phyloP scores from a whole-genome alignment of 2,329 filamentous ascomycete species.

The Colletotrichum melonis region DNA sequence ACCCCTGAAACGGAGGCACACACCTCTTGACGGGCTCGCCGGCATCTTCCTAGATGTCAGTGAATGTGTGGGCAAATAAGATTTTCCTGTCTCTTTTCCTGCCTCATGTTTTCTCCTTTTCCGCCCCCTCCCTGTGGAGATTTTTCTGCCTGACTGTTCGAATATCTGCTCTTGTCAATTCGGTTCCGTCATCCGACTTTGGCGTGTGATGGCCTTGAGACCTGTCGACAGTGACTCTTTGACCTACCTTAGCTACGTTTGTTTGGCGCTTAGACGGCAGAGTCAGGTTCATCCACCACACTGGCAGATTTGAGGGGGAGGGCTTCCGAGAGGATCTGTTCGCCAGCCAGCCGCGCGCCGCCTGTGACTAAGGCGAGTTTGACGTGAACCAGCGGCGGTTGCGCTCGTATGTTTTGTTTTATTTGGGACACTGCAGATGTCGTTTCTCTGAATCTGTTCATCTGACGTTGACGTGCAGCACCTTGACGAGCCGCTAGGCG shows the following conservation, averaged over 20 bases:
- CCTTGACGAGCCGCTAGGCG: background rate
- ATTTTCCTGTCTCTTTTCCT: background rate
- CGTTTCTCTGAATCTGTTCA: background rate
- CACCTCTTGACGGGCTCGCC: background rate
- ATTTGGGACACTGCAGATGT: background rate
- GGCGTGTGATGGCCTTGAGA: background rate
- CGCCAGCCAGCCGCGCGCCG: conserved; percentile 10
- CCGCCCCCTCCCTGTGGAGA: background rate
- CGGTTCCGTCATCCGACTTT: background rate
- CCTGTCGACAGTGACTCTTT: background rate
- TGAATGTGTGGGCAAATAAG: background rate
- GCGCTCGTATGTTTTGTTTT: background rate
- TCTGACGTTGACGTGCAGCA: conserved; percentile 3
- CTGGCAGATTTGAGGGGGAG: background rate
- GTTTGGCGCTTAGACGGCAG: background rate
- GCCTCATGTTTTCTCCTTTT: background rate
- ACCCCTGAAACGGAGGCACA: conserved; percentile 16
- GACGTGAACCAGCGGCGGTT: background rate
- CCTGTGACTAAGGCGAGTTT: background rate
- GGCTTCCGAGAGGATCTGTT: background rate
- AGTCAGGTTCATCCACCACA: background rate
- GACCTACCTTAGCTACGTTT: background rate
- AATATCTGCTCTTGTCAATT: background rate
- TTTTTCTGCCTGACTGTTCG: background rate
- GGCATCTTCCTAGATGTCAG: conserved; percentile 5